These are phyloP conservation scores for Uronychia binucleata DNA, from an alignment of 73 alveolate genomes.

Conservation along the genomic window DNA sequence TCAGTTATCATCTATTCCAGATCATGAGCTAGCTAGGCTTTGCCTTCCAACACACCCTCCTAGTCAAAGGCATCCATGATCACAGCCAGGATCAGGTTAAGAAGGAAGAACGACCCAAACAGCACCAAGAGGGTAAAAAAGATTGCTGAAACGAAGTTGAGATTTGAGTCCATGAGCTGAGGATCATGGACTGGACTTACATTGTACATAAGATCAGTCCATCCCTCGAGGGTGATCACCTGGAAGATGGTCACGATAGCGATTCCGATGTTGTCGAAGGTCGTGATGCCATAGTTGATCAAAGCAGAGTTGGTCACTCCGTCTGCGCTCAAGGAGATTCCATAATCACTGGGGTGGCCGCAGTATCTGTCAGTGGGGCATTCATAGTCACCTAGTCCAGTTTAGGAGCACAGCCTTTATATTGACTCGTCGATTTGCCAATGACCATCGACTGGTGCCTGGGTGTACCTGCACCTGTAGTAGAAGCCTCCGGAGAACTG, in stretches of 20 bases:
- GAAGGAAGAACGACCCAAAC: conserved; percentile 28
- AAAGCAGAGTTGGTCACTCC: no score
- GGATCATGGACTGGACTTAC: background rate
- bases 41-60: no score
- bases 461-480: conserved; percentile 18
- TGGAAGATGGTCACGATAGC: conserved; percentile 25
- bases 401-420: background rate
- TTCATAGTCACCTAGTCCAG: background rate
- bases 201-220: conserved; percentile 26
- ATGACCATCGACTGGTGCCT: conserved; percentile 22
- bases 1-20: no score
- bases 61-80: no score
- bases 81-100: conserved; percentile 31
- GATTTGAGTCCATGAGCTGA: no score
- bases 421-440: conserved; percentile 3
- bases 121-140: conserved; percentile 6
- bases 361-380: conserved; percentile 5
- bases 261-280: conserved; percentile 12
- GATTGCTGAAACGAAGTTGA: no score
- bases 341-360: conserved; percentile 1
- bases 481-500: conserved; percentile 25
- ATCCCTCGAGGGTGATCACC: conserved; percentile 20
- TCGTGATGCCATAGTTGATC: conserved; percentile 21
- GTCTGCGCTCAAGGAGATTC: no score
- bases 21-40: no score